Percentiles rank a stretch among this genome's conserved stretches.
Conservation (phyloP, 257 asterid species). For the Salvia rosmarinus region DNA sequence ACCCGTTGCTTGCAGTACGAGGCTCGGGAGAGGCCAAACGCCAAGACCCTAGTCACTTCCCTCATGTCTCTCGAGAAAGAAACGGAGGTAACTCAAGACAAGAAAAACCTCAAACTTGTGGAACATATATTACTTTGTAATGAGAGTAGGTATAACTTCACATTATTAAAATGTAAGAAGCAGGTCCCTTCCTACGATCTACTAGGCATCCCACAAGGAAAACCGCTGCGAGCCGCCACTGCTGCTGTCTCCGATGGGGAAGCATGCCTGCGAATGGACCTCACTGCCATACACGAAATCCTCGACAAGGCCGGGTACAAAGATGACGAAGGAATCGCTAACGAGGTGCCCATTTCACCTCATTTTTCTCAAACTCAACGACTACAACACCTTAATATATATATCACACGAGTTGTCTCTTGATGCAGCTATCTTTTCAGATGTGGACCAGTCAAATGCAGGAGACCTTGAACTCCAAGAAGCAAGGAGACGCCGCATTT, state of each 20-base stretch:
- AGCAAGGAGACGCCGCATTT: conserved; percentile 92
- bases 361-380: not conserved
- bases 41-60: conserved; percentile 67
- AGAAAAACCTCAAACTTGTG: not conserved
- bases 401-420: conserved; percentile 1
- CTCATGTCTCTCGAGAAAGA: conserved; percentile 82
- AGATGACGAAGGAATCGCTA: conserved; percentile 88
- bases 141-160: not conserved
- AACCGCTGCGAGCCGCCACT: conserved; percentile 38
- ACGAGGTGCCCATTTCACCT: conserved; percentile 58
- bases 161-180: not conserved
- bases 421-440: conserved; percentile 88
- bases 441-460: conserved; percentile 99
- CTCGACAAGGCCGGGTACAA: conserved; percentile 80
- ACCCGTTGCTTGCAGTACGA: conserved; percentile 94
- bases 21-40: conserved; percentile 89
- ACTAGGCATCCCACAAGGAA: conserved; percentile 72
- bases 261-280: conserved; percentile 93
- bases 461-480: conserved; percentile 83
- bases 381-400: conserved; percentile 1
- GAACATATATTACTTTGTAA: not conserved
- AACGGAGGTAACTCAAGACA: conserved; percentile 59
- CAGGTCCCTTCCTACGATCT: conserved; percentile 87
- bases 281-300: conserved; percentile 83
- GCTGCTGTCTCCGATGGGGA: conserved; percentile 78